Base-by-base conservation (phyloP, 176 grass and related monocot genomes). In the bread wheat (Triticum aestivum) region DNA sequence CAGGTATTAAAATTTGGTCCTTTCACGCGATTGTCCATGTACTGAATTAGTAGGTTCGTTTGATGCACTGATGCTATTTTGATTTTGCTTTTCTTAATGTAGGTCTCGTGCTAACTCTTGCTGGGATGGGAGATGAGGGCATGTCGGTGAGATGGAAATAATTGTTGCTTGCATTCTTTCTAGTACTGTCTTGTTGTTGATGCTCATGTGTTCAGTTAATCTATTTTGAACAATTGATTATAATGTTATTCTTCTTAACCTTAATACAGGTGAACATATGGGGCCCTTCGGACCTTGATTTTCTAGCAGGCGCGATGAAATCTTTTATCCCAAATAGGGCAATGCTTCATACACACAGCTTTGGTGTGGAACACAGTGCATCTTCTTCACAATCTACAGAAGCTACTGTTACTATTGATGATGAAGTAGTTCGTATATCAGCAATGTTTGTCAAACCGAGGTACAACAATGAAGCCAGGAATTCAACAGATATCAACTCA, bases 321-420 rank as follows among this genome's bases (percentile, higher is more conserved):
- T 95, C 93, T 62, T 94, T 98, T 72, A 98, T 98, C 65, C 93
- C 96, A 77, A 95, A 90, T 81, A 93, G 89, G 88, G 89, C 96
- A 30, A 96, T 98, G 93, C 90, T 98, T 86, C 92, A 98, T 84
- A 90, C 96, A 51, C 96, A 98, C 33, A 98, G 96, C 87, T 98
- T 98, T 84, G 91, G 88, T 35, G 24, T 83, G 54, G 82, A 77
- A 45, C 72, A 77, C 81, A 89, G 81, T 65, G 59, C 35, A 70
- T 39, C 87, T 73, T 84, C 70, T 73, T 59, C 86, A 76, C 87
- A 86, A 79, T 81, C 85, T 79, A 69, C 37, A 71, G 89, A 93
- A 54, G 75, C 92, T 27, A 77, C 89, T 89, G 67, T 94, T 51
- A 73, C 96, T 81, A 78, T 98, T 80, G 96, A 98, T 82, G 91